Conservation (phyloP, 129 eudicot genomes). For the Lactuca saligna region DNA sequence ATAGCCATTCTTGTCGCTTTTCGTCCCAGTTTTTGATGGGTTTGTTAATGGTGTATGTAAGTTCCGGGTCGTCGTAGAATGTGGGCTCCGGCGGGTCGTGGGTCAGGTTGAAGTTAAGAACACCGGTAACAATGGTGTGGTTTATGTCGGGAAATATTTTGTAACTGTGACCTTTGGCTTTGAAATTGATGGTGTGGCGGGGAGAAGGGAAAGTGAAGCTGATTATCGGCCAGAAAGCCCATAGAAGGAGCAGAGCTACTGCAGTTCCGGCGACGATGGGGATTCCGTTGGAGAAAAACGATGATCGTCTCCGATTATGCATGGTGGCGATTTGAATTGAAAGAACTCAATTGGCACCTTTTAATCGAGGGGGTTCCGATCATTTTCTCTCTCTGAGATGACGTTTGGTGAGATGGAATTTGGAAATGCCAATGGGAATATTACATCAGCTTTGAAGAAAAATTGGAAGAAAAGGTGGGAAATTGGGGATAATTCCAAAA, state of each 20-base stretch:
- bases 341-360: conserved; percentile 27
- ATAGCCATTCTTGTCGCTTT: conserved; percentile 59
- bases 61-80: conserved; percentile 49
- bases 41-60: conserved; percentile 28
- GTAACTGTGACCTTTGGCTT: background rate
- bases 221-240: conserved; percentile 48
- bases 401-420: conserved; percentile 15
- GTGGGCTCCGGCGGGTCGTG: conserved; percentile 51
- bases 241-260: conserved; percentile 43
- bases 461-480: background rate
- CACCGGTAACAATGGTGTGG: background rate
- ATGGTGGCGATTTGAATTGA: conserved; percentile 23
- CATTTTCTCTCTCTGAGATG: conserved; percentile 6
- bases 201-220: conserved; percentile 6
- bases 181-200: background rate
- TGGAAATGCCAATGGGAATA: background rate
- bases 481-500: conserved; percentile 6
- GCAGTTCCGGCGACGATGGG: conserved; percentile 34
- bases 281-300: conserved; percentile 30
- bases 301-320: conserved; percentile 28
- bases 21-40: conserved; percentile 63
- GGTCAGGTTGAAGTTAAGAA: conserved; percentile 9
- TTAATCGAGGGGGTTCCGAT: background rate
- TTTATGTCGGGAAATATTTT: background rate
- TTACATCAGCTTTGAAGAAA: conserved; percentile 21